phyloP scores from a whole-genome alignment of 2,329 filamentous ascomycete species.

The Rhynchosporium secalis region DNA sequence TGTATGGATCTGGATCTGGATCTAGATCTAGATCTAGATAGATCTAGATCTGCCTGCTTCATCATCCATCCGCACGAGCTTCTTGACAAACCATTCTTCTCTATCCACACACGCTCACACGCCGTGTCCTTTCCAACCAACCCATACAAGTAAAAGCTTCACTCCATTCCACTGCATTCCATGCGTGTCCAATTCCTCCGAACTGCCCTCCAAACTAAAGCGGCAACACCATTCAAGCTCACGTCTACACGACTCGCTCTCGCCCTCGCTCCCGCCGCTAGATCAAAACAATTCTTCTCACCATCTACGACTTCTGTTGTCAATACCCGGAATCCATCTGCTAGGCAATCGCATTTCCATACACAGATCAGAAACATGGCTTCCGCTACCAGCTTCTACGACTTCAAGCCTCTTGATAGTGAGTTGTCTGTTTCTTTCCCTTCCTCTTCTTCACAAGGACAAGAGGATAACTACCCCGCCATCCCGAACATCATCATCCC shows the following conservation, averaged over 20 bases:
- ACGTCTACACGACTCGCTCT: slow-evolving; percentile 6
- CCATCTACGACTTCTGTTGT: not conserved
- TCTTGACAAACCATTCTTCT: slow-evolving; percentile 7
- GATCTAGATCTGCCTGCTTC: slow-evolving; percentile 25
- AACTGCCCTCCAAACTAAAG: not conserved
- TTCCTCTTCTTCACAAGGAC: not conserved
- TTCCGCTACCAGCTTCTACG: slow-evolving; percentile 72
- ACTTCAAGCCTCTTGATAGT: slow-evolving; percentile 84
- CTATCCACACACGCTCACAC: slow-evolving; percentile 22
- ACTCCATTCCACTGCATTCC: not conserved
- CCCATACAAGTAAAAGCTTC: not conserved
- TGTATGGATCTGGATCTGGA: slow-evolving; percentile 9
- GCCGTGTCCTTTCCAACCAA: not conserved
- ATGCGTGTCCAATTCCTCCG: slow-evolving; percentile 6
- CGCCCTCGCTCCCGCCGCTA: slow-evolving; percentile 9
- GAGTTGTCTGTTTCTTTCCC: slow-evolving; percentile 41
- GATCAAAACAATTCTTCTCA: not conserved
- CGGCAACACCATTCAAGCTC: slow-evolving; percentile 1
- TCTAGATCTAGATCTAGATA: slow-evolving; percentile 20
- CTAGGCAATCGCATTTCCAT: slow-evolving; percentile 1
- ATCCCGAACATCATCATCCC: slow-evolving; percentile 8
- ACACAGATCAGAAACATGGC: slow-evolving; percentile 50
- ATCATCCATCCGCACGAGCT: slow-evolving; percentile 14
- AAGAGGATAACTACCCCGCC: slow-evolving; percentile 3
- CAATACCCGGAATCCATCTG: not conserved